Conservation (phyloP, 176 grass and related monocot genomes). For the Poa pratensis region DNA sequence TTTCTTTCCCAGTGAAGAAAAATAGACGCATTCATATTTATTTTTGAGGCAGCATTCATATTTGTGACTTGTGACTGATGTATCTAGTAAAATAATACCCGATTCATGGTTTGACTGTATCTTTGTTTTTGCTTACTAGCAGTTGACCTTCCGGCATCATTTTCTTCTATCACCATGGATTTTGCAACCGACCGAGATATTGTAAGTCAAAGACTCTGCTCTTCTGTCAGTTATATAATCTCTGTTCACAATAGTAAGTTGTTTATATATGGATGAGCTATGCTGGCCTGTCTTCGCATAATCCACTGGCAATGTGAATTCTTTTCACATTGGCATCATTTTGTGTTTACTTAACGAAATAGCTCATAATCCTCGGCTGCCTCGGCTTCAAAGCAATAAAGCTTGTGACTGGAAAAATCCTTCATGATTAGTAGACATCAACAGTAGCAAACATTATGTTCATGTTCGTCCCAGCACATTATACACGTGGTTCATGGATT, state of each 20-base stretch:
- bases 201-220: slow-evolving; percentile 55
- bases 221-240: slow-evolving; percentile 19
- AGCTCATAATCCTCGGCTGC: no score
- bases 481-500: not conserved
- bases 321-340: no score
- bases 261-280: slow-evolving; percentile 19
- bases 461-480: not conserved
- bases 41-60: not conserved
- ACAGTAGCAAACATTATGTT: slow-evolving; percentile 19
- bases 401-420: slow-evolving; percentile 12
- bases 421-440: not conserved
- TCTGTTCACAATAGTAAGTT: slow-evolving; percentile 5
- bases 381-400: no score
- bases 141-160: slow-evolving; percentile 77
- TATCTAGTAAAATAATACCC: not conserved
- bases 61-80: not conserved
- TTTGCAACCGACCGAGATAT: slow-evolving; percentile 66
- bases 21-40: slow-evolving; percentile 5
- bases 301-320: not conserved
- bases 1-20: not conserved
- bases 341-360: no score
- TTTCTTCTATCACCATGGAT: slow-evolving; percentile 80
- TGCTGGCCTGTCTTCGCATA: slow-evolving; percentile 35
- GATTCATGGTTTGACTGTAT: not conserved
- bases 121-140: slow-evolving; percentile 41